Evolutionary conservation across 441 rosid species (phyloP), one percentile per base, ranked within the genome.

Genomic region (Bruguiera hainesii): DNA sequence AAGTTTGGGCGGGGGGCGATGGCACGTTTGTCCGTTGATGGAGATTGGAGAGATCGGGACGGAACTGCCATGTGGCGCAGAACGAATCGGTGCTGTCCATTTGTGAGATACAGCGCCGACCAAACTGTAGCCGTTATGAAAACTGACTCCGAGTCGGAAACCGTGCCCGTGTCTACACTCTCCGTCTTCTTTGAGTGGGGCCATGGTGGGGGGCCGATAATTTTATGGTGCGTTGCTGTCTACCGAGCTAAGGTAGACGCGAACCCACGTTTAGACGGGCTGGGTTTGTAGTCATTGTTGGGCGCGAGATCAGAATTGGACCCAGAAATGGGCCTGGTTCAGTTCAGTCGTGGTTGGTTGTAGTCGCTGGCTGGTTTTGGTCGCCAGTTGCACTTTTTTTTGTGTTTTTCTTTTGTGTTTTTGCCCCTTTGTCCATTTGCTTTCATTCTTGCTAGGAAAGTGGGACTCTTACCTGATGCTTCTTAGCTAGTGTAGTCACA

Each of bases 61-160:
- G 75, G 62, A 58, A 37, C 16, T 18, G 39, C 71, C 79, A 83
- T 80, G 83, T 80, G 87, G 80, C 73, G 3, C 1, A 19, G 72
- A 53, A 8, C 1, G 3, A 72, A 11, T 13, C n/a, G 46, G 61
- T 61, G 39, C 60, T 55, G 52, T 26, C 37, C 35, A 65, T 30
- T 23, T 63, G 69, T 66, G 70, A 68, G 13, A 56, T 49, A 28
- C 66, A 7, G 55, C 23, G 50, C 13, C 16, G 46, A 46, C 21
- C 67, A 67, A 60, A 69, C 67, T 10, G 42, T 30, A 15, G 3
- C 26, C 16, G 46, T 30, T 7, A 7, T 18, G 21, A 13, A 20
- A 67, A 53, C 49, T 61, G 57, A 29, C 48, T 29, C 10, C 5
- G n/a, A 64, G 3, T 20, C 52, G 58, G 39, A 42, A 30, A 52